A percentile compares a stretch with the other conserved stretches of the same genome.
These are phyloP conservation scores for Backusella parvicylindrica DNA, from an alignment of 192 early-diverging fungal genomes.

Conservation along the genomic window DNA sequence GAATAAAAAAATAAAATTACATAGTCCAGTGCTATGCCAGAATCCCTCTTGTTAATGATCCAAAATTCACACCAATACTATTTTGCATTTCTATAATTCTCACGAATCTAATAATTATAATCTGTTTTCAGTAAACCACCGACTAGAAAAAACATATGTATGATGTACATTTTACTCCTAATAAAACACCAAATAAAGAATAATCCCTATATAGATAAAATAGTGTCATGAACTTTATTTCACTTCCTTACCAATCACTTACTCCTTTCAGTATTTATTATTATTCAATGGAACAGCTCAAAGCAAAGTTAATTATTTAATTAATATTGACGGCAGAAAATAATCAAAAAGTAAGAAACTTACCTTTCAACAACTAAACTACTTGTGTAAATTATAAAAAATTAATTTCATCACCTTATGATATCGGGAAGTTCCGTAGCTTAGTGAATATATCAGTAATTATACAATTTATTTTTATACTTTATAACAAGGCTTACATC, in stretches of 20 bases:
- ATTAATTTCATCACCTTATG: not conserved
- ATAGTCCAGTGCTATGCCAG: not conserved
- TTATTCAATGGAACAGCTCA: not conserved
- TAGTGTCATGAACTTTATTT: not conserved
- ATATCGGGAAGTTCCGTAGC: not conserved
- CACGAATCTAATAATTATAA: not conserved
- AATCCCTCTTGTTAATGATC: not conserved
- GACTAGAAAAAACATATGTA: not conserved
- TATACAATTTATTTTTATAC: not conserved
- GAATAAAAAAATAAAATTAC: not conserved
- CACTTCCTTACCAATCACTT: not conserved
- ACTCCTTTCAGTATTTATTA: not conserved
- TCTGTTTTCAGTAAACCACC: not conserved
- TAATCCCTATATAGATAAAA: not conserved
- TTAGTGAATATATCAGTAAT: not conserved
- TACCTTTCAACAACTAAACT: not conserved
- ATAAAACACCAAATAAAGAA: not conserved
- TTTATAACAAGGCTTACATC: not conserved
- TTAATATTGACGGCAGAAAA: not conserved
- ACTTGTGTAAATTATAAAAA: not conserved
- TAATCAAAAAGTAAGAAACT: not conserved
- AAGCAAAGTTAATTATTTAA: not conserved
- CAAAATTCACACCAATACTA: not conserved
- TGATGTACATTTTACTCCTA: not conserved
- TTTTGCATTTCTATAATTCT: not conserved